Evolutionary conservation across 2,329 filamentous ascomycete species (phyloP).

Genomic region (Monosporascus cannonballus): DNA sequence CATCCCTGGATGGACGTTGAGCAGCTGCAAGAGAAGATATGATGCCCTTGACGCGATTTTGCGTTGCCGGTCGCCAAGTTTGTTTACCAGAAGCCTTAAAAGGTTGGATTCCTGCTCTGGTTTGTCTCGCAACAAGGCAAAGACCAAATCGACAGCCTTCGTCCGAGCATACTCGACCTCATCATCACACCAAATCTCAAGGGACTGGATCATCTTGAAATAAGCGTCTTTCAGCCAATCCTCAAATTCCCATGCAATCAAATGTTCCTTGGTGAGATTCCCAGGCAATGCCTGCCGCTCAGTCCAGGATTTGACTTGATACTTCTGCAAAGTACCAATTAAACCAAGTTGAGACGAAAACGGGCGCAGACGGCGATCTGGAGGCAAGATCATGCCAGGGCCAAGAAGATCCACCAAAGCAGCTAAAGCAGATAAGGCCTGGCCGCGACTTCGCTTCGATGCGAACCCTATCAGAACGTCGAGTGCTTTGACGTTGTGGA

Average conservation of each 20-base stretch:
- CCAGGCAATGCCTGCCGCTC: slow-evolving; percentile 65
- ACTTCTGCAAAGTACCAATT: slow-evolving; percentile 61
- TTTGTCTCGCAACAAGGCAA: slow-evolving; percentile 86
- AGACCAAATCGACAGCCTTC: slow-evolving; percentile 85
- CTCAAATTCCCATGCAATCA: slow-evolving; percentile 87
- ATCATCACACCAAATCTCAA: slow-evolving; percentile 90
- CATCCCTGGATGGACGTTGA: slow-evolving; percentile 88
- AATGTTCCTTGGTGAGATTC: slow-evolving; percentile 65
- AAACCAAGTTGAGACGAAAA: slow-evolving; percentile 78
- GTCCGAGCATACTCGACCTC: slow-evolving; percentile 91
- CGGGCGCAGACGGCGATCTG: slow-evolving; percentile 70
- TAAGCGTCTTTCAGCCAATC: slow-evolving; percentile 93
- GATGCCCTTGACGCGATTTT: slow-evolving; percentile 94
- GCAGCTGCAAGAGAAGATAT: slow-evolving; percentile 85
- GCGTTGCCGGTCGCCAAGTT: slow-evolving; percentile 88
- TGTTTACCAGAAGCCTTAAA: slow-evolving; percentile 86
- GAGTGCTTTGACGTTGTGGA: slow-evolving; percentile 86
- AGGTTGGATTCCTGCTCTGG: slow-evolving; percentile 96
- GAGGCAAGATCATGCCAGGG: slow-evolving; percentile 77
- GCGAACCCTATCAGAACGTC: slow-evolving; percentile 77
- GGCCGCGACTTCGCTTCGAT: slow-evolving; percentile 88
- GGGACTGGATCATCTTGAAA: slow-evolving; percentile 85
- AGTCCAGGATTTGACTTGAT: slow-evolving; percentile 55
- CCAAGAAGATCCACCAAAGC: slow-evolving; percentile 93
- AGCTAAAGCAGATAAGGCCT: slow-evolving; percentile 86